Evolutionary conservation across 2,329 filamentous ascomycete species (phyloP).

Genomic region (Graphilbum sp.): DNA sequence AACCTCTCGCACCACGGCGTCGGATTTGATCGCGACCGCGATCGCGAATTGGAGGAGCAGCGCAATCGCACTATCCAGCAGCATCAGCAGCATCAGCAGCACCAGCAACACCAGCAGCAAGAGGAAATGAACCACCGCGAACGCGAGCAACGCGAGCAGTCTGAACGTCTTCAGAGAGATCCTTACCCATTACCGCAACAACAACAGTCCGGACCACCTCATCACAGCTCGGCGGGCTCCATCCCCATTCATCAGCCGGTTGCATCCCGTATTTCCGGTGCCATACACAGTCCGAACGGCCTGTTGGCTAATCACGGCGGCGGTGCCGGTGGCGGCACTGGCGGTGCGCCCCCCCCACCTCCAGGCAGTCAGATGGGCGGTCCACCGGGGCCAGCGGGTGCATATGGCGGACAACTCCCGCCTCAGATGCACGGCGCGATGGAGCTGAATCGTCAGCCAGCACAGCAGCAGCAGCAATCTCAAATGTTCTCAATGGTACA

Average conservation of each 20-base stretch:
- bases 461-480: slow-evolving; percentile 19
- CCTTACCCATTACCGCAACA: slow-evolving; percentile 25
- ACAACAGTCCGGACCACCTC: slow-evolving; percentile 44
- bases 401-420: slow-evolving; percentile 33
- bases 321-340: slow-evolving; percentile 6
- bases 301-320: slow-evolving; percentile 58
- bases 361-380: slow-evolving; percentile 34
- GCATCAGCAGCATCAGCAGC: slow-evolving; percentile 22
- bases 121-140: slow-evolving; percentile 27
- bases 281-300: slow-evolving; percentile 85
- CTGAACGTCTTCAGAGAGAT: slow-evolving; percentile 45
- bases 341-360: slow-evolving; percentile 24
- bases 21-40: slow-evolving; percentile 27
- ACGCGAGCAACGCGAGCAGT: slow-evolving; percentile 45
- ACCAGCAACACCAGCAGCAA: slow-evolving; percentile 22
- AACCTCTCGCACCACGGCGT: slow-evolving; percentile 26
- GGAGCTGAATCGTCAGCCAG: slow-evolving; percentile 19
- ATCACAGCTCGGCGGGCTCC: slow-evolving; percentile 76
- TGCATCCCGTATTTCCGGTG: slow-evolving; percentile 60
- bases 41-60: slow-evolving; percentile 29
- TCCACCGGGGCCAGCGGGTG: slow-evolving; percentile 27
- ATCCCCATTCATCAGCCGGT: slow-evolving; percentile 92
- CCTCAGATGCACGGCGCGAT: slow-evolving; percentile 29
- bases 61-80: slow-evolving; percentile 26
- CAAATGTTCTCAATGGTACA: slow-evolving; percentile 42